Evolutionary conservation across 352 stramenopile species (phyloP).

Genomic region (Phytophthora kernoviae): DNA sequence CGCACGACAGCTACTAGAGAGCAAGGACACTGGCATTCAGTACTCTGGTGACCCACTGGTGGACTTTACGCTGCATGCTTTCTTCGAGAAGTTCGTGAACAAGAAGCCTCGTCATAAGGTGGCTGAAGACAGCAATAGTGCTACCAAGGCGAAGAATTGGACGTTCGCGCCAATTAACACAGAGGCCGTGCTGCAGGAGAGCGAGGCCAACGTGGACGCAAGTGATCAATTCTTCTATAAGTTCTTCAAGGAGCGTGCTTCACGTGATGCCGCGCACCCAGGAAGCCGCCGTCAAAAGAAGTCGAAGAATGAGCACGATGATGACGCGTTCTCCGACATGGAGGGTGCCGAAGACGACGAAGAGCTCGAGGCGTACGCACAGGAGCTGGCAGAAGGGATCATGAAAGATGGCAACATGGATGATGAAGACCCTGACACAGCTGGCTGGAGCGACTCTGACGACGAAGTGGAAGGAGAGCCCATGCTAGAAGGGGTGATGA

Average conservation of each 20-base stretch:
- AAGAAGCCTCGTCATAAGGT: constrained; percentile 92
- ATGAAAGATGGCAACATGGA: constrained; percentile 85
- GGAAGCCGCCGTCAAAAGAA: constrained; percentile 42
- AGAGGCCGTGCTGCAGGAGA: constrained; percentile 68
- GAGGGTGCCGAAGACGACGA: constrained; percentile 71
- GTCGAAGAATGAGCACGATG: constrained; percentile 37
- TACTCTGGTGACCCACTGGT: constrained; percentile 96
- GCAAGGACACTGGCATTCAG: constrained; percentile 66
- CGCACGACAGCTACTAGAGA: constrained; percentile 77
- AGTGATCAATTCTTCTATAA: constrained; percentile 95
- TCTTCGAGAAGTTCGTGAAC: constrained; percentile 99
- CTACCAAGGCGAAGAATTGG: constrained; percentile 60
- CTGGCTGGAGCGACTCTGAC: constrained; percentile 64
- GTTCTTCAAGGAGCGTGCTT: constrained; percentile 90
- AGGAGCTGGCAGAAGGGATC: constrained; percentile 88
- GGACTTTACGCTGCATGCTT: constrained; percentile 96
- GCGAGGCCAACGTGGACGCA: constrained; percentile 65
- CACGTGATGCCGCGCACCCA: constrained; percentile 42
- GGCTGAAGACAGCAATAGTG: constrained; percentile 11
- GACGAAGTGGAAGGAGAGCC: constrained; percentile 49
- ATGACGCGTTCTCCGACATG: constrained; percentile 60
- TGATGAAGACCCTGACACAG: constrained; percentile 79
- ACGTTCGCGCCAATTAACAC: constrained; percentile 74
- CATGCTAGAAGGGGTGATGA: constrained; percentile 59
- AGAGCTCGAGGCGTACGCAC: constrained; percentile 88